A percentile compares a stretch with the other conserved stretches of the same genome.
Evolutionary conservation across 2,329 filamentous ascomycete genomes (phyloP).

Genomic region (Trichoderma asperellum): DNA sequence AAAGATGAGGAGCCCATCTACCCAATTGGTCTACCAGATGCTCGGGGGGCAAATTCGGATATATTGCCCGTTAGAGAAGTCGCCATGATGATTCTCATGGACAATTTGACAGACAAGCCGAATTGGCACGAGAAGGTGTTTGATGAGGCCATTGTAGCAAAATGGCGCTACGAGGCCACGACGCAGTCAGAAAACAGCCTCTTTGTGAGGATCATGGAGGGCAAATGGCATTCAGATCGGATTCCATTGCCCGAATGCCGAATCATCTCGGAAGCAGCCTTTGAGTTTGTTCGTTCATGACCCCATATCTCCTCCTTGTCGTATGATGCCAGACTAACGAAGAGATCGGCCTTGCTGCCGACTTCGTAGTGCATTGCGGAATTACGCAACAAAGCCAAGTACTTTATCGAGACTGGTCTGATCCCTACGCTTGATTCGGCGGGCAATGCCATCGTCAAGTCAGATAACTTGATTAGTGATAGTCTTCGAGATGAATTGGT

Average conservation of each 20-base stretch:
- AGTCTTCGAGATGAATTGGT: conserved; percentile 13
- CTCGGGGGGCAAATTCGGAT: not conserved
- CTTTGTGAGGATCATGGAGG: conserved; percentile 26
- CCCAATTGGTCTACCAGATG: conserved; percentile 18
- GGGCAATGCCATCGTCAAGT: conserved; percentile 14
- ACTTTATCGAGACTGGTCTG: conserved; percentile 44
- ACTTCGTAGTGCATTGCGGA: conserved; percentile 43
- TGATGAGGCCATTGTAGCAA: conserved; percentile 35
- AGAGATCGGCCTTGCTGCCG: not conserved
- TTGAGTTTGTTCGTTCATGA: conserved; percentile 40
- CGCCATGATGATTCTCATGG: conserved; percentile 38
- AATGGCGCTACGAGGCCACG: conserved; percentile 34
- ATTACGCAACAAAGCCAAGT: conserved; percentile 51
- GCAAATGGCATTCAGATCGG: not conserved
- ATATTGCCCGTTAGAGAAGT: conserved; percentile 31
- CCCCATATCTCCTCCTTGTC: not conserved
- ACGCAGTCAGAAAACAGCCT: conserved; percentile 26
- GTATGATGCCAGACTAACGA: not conserved
- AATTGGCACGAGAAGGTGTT: conserved; percentile 37
- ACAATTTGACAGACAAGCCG: conserved; percentile 38
- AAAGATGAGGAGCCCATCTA: not conserved
- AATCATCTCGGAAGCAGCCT: conserved; percentile 35
- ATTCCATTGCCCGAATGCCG: conserved; percentile 24
- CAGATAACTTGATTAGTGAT: conserved; percentile 9
- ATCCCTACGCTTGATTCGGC: conserved; percentile 35